Base-by-base conservation (phyloP, 495 filamentous ascomycete genomes). In the Glarea lozoyensis region DNA sequence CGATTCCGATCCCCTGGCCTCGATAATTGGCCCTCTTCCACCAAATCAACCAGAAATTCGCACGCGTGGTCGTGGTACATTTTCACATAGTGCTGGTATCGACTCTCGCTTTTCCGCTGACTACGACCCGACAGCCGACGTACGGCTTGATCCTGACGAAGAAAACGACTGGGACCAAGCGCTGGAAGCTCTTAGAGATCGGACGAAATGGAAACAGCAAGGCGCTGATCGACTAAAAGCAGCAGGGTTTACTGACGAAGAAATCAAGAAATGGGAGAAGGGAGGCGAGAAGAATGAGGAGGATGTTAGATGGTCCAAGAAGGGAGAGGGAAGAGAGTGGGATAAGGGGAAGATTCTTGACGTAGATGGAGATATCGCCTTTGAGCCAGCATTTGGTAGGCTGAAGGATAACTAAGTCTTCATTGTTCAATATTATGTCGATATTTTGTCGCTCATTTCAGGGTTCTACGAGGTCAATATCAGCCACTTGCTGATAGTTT, bases 321-420 rank as follows among this genome's bases (percentile, higher is more conserved):
- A 73, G 34, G 89, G 87, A 0, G 83, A 87, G 47, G 69, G 75
- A n/a, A 74, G 87, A 25, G 90, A 94, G 56, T 96, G 89, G 89
- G 89, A 97, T 70, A 69, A 79, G 6, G 85, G 85, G 2, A 95
- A 95, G 56, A 76, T 86, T 23, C 61, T 87, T 25, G 74, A 79
- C 47, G 72, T 69, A 10, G 82, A 53, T 18, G 57, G 44, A 19
- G 24, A 30, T 21, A 32, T 55, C 5, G 27, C 40, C 15, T 32
- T 47, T 13, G 42, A 49, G 10, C 20, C 46, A 2, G 36, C 52
- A 19, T 64, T 56, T 48, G 58, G 61, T 18, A 49, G 61, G 25
- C 43, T 62, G 19, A 61, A 60, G 31, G 56, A 49, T 40, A 40
- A 34, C 15, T 49, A 32, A 42, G 27, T 30, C n/a, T n/a, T n/a